phyloP scores from a whole-genome alignment of 2,329 filamentous ascomycete species.

The Aspergillus transmontanensis region DNA sequence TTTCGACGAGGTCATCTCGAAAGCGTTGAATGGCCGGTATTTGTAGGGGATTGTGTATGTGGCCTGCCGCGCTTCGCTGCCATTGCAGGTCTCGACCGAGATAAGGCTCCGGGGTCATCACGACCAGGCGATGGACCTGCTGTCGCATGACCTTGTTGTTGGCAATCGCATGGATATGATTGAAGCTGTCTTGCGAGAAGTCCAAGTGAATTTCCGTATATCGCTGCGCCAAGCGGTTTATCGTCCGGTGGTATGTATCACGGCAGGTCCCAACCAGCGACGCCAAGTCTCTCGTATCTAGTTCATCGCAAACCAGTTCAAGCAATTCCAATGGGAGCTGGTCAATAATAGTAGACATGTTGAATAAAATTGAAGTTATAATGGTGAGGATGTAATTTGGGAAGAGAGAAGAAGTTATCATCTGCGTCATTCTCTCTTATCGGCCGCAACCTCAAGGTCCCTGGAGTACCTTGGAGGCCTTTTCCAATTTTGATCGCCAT shows the following conservation, averaged over 20 bases:
- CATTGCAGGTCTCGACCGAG: slow-evolving; percentile 11
- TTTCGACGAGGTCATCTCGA: slow-evolving; percentile 7
- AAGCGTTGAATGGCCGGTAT: slow-evolving; percentile 11
- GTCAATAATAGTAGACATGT: background rate
- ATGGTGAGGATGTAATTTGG: background rate
- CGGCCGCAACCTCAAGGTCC: slow-evolving; percentile 2
- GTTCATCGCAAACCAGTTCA: slow-evolving; percentile 13
- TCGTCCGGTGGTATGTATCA: slow-evolving; percentile 9
- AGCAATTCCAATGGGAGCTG: slow-evolving; percentile 13
- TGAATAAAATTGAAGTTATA: background rate
- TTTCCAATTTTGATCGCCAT: background rate
- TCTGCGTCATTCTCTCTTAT: background rate
- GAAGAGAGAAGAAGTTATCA: background rate
- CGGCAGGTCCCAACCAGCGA: slow-evolving; percentile 14
- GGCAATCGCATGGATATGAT: slow-evolving; percentile 15
- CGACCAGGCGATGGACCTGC: slow-evolving; percentile 14
- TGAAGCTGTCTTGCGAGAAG: slow-evolving; percentile 12
- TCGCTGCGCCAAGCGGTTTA: slow-evolving; percentile 13
- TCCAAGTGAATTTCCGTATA: slow-evolving; percentile 15
- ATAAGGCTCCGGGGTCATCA: slow-evolving; percentile 14
- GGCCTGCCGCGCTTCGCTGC: slow-evolving; percentile 12
- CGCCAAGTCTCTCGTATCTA: slow-evolving; percentile 14
- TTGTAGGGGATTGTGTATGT: slow-evolving; percentile 7
- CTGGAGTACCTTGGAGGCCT: background rate
- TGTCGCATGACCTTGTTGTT: slow-evolving; percentile 10